Evolutionary conservation across 2,329 filamentous ascomycete species (phyloP), one percentile per base, ranked within the genome.

Genomic region (Alternaria longipes): DNA sequence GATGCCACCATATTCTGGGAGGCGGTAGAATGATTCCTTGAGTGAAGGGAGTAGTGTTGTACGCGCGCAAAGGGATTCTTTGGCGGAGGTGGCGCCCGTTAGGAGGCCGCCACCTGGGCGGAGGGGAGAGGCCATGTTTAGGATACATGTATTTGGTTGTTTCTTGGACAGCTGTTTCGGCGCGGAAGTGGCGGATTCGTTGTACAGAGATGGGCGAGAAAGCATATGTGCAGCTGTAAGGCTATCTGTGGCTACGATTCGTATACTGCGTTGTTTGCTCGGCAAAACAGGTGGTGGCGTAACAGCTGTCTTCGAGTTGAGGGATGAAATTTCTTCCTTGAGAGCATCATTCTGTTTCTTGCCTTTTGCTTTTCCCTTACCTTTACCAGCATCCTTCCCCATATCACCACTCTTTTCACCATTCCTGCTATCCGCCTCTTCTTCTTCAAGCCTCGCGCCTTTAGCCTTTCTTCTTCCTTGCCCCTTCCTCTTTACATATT

Each of bases 71-170:
- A 90, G 80, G 24, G 82, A 85, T 68, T 89, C 88, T 69, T 90
- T 88, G 63, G 89, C 86, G 4, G 84, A 84, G 8, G 84, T 84
- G 0, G 87, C 86, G 20, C 88, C 88, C 14, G 83, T 82, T 0
- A 89, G 74, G 30, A 90, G 84, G 0, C 88, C 88, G 8, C 87
- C 88, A 12, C 88, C 88, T 0, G 88, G 85, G 0, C 83, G 82
- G 0, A 88, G 81, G 0, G 87, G 86, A 0, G 87, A 90, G 0
- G 87, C 87, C 87, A 90, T 89, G 73, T 88, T 89, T 3, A 90
- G 79, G 24, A 90, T 79, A 4, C 82, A 85, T 1, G 87, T 81
- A 38, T 83, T 83, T 1, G 70, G 66, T 11, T 73, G 47, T 36
- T 75, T 72, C 22, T 67, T 70, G 3, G 32, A 49, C 5, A 47